A percentile compares a stretch with the other conserved stretches of the same genome.
Evolutionary conservation across 495 filamentous ascomycete genomes (phyloP).

Genomic region (Xylona heveae): DNA sequence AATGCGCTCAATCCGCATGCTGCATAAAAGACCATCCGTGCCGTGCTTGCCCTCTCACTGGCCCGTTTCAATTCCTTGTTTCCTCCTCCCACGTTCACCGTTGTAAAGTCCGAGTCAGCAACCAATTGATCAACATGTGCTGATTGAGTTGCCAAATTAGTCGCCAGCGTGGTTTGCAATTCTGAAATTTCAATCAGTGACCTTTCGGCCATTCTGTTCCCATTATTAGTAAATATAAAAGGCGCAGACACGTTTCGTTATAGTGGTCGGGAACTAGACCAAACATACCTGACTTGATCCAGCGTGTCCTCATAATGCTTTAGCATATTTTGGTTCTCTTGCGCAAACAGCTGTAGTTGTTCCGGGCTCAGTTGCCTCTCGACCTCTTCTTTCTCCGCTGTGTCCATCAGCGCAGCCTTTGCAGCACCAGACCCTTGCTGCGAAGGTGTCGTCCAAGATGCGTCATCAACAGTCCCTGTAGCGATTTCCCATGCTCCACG

Average conservation of each 20-base stretch:
- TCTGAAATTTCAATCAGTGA: constrained; percentile 85
- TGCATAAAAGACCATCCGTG: constrained; percentile 73
- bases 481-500: constrained; percentile 7
- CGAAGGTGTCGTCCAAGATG: not conserved
- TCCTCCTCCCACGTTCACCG: constrained; percentile 69
- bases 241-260: not conserved
- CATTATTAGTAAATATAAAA: not conserved
- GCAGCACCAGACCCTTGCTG: not conserved
- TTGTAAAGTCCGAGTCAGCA: constrained; percentile 57
- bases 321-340: constrained; percentile 83
- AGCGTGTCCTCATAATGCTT: constrained; percentile 79
- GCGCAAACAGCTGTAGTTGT: constrained; percentile 79
- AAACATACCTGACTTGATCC: constrained; percentile 70
- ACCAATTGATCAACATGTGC: constrained; percentile 76
- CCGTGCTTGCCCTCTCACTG: constrained; percentile 57
- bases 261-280: not conserved
- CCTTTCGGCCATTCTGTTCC: constrained; percentile 58
- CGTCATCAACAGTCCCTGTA: constrained; percentile 6
- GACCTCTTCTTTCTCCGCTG: constrained; percentile 24
- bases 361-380: constrained; percentile 50
- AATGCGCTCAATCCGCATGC: constrained; percentile 61
- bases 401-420: constrained; percentile 4
- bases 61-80: constrained; percentile 85
- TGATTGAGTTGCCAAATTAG: constrained; percentile 65
- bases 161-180: constrained; percentile 69